Evolutionary conservation across 306 rosid species (phyloP), one percentile per base, ranked within the genome.

Genomic region (Pterocarpus santalinus): DNA sequence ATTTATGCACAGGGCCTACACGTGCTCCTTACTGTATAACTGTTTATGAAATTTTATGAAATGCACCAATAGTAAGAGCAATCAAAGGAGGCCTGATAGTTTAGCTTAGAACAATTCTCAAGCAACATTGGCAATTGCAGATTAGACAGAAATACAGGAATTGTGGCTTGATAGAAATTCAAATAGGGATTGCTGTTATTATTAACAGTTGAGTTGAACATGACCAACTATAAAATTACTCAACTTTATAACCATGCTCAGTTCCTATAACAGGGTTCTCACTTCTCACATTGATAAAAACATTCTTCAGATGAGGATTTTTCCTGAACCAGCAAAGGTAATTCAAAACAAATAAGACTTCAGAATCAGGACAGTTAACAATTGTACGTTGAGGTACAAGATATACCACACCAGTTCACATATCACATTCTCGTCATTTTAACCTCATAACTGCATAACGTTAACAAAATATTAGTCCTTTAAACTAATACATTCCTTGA

Each of bases 81-180:
- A 38, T 4, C 41, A 38, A 38, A 38, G 41, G 41, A 38, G 41
- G 41, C 11, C 49, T 43, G 49, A 43, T 17, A 91, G 92, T 79
- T 89, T 87, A 53, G 95, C 28, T 22, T 22, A 22, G 95, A 22
- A 91, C 91, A 79, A 92, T 88, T 75, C 95, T 85, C 95, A 92
- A 91, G 75, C 91, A 91, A 77, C 90, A 89, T 84, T 91, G 95
- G 76, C 92, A 92, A 65, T 91, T 86, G 58, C 82, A 57, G 79
- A 91, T 51, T 14, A 14, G 16, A 51, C 5, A 15, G 16, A 51
- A 51, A 51, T 51, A 12, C 16, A 51, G 6, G 16, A 51, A 12
- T 51, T 51, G 1, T 51, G 57, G 57, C 6, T 14, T 51, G 57
- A 51, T 51, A 38, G 41, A 38, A 38, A 5, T 38, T 38, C 41